These are phyloP conservation scores for Fusarium concolor DNA, from an alignment of 2,329 filamentous ascomycete genomes.

Conservation along the genomic window DNA sequence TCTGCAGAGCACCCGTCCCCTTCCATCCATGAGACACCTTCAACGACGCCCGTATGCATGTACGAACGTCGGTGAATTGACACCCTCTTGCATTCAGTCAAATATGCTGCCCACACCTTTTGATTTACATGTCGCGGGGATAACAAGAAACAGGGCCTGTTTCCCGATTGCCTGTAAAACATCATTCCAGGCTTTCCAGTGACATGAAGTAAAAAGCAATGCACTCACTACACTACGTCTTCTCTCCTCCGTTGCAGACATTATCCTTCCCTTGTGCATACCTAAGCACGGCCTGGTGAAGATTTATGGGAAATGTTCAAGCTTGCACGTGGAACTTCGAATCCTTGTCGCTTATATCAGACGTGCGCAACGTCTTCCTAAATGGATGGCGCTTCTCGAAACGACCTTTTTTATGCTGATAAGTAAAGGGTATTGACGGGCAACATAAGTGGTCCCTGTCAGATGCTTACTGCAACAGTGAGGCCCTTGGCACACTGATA, in stretches of 20 bases:
- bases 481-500: slow-evolving; percentile 72
- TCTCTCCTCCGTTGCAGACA: slow-evolving; percentile 54
- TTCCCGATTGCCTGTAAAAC: not conserved
- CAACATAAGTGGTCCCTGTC: slow-evolving; percentile 59
- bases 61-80: slow-evolving; percentile 12
- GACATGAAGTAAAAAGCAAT: not conserved
- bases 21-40: slow-evolving; percentile 7
- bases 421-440: slow-evolving; percentile 56
- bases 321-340: slow-evolving; percentile 64
- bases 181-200: not conserved
- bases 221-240: not conserved
- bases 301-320: slow-evolving; percentile 57
- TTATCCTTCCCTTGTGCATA: slow-evolving; percentile 66
- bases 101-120: slow-evolving; percentile 20
- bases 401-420: slow-evolving; percentile 47
- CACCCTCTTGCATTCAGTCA: slow-evolving; percentile 9
- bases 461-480: slow-evolving; percentile 64
- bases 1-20: not conserved
- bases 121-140: slow-evolving; percentile 5
- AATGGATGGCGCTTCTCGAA: slow-evolving; percentile 62
- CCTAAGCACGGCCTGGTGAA: slow-evolving; percentile 60
- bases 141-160: not conserved
- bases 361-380: slow-evolving; percentile 63
- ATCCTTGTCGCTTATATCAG: slow-evolving; percentile 51
- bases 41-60: slow-evolving; percentile 14